Evolutionary conservation across 495 filamentous ascomycete genomes (phyloP), one percentile per base, ranked within the genome.

Genomic region (Neurospora tetrasperma): DNA sequence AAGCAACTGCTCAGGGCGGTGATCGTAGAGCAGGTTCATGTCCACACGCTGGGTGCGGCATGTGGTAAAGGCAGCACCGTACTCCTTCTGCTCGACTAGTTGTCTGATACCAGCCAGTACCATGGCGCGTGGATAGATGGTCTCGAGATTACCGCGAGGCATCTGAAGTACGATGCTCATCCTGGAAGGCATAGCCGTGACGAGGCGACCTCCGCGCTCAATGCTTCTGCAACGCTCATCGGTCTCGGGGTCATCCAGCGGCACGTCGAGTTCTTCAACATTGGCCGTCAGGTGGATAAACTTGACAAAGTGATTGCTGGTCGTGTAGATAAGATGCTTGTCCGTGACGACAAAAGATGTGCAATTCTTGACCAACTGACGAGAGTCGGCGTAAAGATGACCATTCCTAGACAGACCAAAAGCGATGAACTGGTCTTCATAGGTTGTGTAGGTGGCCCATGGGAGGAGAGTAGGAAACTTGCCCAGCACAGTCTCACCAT

Each of bases 1-100:
- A 82, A 97, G 85, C 78, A 99, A 97, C 74, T 96, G 92, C 59
- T 88, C 83, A 0, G 94, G 93, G 8, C 88, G 88, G 83, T 98
- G 91, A 79, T 99, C 96, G 79, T 97, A 94, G n/a, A 99, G 84
- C 71, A 99, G 95, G 78, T 98, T 99, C 90, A 98, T 93, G 78
- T 99, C 96, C 4, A 99, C 96, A 74, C 96, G 89, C 78, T 98
- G 96, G 70, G 90, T 94, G 42, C 96, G 89, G 79, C 96, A 99
- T 46, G 91, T 89, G 38, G 92, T 82, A 79, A 97, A 99, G 2
- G 96, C 96, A 71, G 86, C 88, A 66, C 86, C 90, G 76, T 98
- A 99, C 66, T 96, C 86, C 78, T 91, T 92, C 23, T 85, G 83
- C 73, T 92, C 91, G 70, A 99, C 92, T 48, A 90, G 89, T 43